Percentiles rank a stretch among this genome's conserved stretches.
Conservation (phyloP, 139 green algal genomes). For the Coccomyxa sp. region DNA sequence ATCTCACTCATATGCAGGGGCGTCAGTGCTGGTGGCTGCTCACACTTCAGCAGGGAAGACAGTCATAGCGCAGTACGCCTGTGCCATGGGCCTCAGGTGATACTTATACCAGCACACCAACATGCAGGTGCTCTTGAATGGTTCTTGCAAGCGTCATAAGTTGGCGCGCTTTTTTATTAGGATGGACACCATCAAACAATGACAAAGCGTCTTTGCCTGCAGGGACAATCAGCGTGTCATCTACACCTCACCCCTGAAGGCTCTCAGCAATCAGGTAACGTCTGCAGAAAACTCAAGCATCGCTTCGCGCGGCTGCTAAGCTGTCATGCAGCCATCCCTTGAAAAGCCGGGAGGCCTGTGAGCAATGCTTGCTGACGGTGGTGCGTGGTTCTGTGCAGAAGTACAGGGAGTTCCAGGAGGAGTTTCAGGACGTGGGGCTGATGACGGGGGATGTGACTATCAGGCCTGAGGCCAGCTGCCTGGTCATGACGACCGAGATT, state of each 20-base stretch:
- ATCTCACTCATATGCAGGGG: too few relatives aligned
- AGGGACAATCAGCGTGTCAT: conserved; percentile 59
- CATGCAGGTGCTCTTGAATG: neutral
- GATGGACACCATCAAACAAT: too few relatives aligned
- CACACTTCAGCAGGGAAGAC: conserved; percentile 83
- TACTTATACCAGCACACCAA: neutral
- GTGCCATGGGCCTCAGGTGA: conserved; percentile 68
- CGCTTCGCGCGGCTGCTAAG: neutral
- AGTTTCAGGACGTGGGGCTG: conserved; percentile 71
- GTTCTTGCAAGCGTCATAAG: neutral
- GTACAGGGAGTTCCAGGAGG: conserved; percentile 73
- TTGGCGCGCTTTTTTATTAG: neutral
- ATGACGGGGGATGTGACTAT: conserved; percentile 85
- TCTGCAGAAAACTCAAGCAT: neutral
- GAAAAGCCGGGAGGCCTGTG: too few relatives aligned
- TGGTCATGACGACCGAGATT: conserved; percentile 92
- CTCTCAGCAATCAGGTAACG: conserved; percentile 70
- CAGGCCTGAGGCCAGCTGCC: conserved; percentile 68
- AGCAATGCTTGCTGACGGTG: too few relatives aligned
- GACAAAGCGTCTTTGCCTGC: neutral
- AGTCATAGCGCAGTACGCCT: conserved; percentile 67
- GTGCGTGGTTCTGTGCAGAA: too few relatives aligned
- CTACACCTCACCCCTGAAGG: conserved; percentile 88
- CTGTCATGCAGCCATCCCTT: too few relatives aligned
- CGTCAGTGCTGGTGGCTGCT: conserved; percentile 70